Conservation (phyloP, 768 basidiomycete species). For the Phlegmacium glaucopus region DNA sequence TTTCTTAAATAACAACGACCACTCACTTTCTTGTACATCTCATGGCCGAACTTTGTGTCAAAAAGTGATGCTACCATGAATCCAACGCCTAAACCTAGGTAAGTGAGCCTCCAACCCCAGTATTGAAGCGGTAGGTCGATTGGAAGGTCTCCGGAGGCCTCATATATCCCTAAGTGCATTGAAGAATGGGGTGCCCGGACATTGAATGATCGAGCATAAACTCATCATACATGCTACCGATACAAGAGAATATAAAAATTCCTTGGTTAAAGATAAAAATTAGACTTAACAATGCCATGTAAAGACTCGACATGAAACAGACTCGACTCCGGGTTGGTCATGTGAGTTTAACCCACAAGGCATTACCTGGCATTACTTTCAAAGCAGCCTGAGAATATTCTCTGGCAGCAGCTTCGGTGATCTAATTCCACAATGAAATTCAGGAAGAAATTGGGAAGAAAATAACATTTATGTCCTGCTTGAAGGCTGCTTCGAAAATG, state of each 20-base stretch:
- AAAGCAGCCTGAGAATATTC: too few species aligned
- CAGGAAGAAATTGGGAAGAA: too few species aligned
- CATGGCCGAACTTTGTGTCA: constrained; percentile 36
- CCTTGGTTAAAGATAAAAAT: background rate
- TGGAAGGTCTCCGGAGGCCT: constrained; percentile 38
- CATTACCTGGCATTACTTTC: too few species aligned
- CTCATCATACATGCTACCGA: constrained; percentile 48
- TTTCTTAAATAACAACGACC: background rate
- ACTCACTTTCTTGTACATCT: constrained; percentile 42
- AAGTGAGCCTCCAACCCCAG: constrained; percentile 49
- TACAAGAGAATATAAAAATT: background rate
- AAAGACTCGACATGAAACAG: constrained; percentile 62
- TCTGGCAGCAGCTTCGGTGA: too few species aligned
- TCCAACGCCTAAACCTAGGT: constrained; percentile 54
- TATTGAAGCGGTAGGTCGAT: constrained; percentile 42
- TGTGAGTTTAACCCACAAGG: too few species aligned
- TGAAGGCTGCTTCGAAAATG: too few species aligned
- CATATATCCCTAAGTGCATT: constrained; percentile 20
- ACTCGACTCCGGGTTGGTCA: constrained; percentile 53
- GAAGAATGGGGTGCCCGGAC: background rate
- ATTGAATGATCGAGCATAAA: background rate
- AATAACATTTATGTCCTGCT: too few species aligned
- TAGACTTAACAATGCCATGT: constrained; percentile 58
- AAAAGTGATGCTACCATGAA: constrained; percentile 43
- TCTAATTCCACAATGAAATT: too few species aligned